Conservation (phyloP, 345 rosid genomes). For the Orychophragmus violaceus region DNA sequence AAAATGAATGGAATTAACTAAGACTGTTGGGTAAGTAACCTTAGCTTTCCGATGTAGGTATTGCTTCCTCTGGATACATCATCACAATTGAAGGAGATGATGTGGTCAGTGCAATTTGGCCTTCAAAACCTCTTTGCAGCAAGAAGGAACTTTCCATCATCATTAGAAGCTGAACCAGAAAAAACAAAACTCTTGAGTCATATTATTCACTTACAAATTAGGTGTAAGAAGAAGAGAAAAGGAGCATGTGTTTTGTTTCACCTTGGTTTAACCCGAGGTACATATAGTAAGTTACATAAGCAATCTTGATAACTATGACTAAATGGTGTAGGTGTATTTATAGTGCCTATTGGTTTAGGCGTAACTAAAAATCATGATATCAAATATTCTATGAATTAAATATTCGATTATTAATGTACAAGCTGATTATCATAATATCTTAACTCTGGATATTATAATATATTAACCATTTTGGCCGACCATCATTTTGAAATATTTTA, state of each 20-base stretch:
- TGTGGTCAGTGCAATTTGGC: slow-evolving; percentile 82
- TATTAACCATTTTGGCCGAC: too few species aligned
- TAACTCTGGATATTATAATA: too few species aligned
- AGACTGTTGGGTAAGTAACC: slow-evolving; percentile 31
- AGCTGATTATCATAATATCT: too few species aligned
- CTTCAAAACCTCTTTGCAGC: slow-evolving; percentile 68
- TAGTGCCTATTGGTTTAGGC: too few species aligned
- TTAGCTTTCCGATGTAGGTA: slow-evolving; percentile 74
- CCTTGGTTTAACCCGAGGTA: slow-evolving; percentile 73
- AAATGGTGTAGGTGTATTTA: too few species aligned
- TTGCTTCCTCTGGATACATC: slow-evolving; percentile 70
- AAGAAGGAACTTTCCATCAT: too few species aligned
- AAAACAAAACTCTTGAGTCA: too few species aligned
- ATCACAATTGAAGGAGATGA: slow-evolving; percentile 58
- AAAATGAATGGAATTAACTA: not conserved
- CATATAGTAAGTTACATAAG: slow-evolving; percentile 70
- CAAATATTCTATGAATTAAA: too few species aligned
- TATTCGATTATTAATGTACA: too few species aligned
- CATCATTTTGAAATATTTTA: too few species aligned
- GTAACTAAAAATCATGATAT: too few species aligned
- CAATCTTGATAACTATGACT: too few species aligned
- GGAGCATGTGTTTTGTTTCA: slow-evolving; percentile 12
- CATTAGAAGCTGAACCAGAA: slow-evolving; percentile 40
- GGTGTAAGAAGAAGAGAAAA: not conserved
- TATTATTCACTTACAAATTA: not conserved